Evolutionary conservation across 2,329 filamentous ascomycete species (phyloP).

Genomic region (Aspergillus sp.): DNA sequence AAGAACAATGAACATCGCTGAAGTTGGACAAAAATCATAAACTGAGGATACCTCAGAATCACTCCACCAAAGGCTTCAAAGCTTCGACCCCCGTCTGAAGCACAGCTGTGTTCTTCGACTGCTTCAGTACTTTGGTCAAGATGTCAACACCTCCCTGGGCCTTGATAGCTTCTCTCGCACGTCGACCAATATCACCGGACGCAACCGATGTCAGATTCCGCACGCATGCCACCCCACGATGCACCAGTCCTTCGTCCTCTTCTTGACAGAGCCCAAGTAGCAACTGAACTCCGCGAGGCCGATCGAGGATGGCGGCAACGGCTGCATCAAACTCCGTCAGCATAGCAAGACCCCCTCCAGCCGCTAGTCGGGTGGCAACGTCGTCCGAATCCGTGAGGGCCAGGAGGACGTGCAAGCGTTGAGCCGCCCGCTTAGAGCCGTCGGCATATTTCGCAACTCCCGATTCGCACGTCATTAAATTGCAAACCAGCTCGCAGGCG

Average conservation of each 20-base stretch:
- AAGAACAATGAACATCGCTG: conserved; percentile 5
- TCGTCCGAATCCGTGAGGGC: conserved; percentile 88
- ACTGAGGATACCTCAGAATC: conserved; percentile 1
- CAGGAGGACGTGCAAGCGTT: conserved; percentile 77
- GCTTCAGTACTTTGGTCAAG: conserved; percentile 68
- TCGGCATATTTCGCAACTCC: conserved; percentile 48
- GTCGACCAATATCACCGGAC: conserved; percentile 63
- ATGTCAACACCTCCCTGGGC: conserved; percentile 63
- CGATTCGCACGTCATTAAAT: conserved; percentile 57
- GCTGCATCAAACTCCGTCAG: conserved; percentile 75
- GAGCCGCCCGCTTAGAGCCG: conserved; percentile 62
- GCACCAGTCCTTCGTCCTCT: conserved; percentile 51
- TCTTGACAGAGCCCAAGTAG: conserved; percentile 78
- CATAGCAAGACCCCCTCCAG: conserved; percentile 83
- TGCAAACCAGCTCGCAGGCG: conserved; percentile 85
- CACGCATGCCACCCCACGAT: conserved; percentile 72
- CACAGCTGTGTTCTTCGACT: conserved; percentile 66
- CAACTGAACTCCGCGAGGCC: conserved; percentile 70
- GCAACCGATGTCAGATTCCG: conserved; percentile 65
- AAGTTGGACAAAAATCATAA: conserved; percentile 3
- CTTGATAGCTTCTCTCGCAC: conserved; percentile 60
- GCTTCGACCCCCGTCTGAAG: conserved; percentile 69
- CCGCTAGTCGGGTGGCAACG: conserved; percentile 71
- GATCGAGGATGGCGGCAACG: conserved; percentile 66
- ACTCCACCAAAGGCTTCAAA: conserved; percentile 63